These are phyloP conservation scores for Primulina huaijiensis DNA, from an alignment of 257 asterid species.

Conservation along the genomic window DNA sequence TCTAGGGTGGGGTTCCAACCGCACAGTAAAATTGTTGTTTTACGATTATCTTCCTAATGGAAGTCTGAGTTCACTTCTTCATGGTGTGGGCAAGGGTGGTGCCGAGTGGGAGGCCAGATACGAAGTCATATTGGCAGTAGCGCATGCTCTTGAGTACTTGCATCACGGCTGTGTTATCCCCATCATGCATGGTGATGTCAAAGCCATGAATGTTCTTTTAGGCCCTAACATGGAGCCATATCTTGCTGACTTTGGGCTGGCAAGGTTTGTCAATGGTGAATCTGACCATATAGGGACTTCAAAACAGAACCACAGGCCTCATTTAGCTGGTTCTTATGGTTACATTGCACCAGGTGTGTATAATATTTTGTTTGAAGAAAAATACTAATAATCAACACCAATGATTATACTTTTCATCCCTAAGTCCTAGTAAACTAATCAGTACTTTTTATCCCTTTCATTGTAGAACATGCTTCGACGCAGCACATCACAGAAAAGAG, in stretches of 20 bases:
- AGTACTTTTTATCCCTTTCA: neutral
- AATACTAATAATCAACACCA: too few relatives aligned
- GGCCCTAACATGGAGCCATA: conserved; percentile 79
- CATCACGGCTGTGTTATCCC: conserved; percentile 96
- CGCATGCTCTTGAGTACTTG: conserved; percentile 82
- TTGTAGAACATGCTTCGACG: conserved; percentile 78
- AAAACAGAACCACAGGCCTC: conserved; percentile 66
- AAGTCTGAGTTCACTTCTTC: conserved; percentile 91
- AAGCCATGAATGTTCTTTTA: conserved; percentile 93
- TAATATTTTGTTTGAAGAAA: neutral
- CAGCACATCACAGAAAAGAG: conserved; percentile 77
- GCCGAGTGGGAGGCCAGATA: conserved; percentile 88
- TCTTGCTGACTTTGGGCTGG: conserved; percentile 91
- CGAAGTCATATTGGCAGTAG: conserved; percentile 66
- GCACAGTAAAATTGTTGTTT: conserved; percentile 65
- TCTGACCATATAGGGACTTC: conserved; percentile 27
- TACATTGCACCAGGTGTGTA: conserved; percentile 95
- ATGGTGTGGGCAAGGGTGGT: conserved; percentile 79
- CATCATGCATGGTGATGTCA: conserved; percentile 93
- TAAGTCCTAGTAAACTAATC: too few relatives aligned
- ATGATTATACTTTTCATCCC: too few relatives aligned
- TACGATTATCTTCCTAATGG: conserved; percentile 93
- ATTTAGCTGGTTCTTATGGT: conserved; percentile 90
- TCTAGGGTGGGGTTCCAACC: conserved; percentile 91
- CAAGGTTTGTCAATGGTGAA: conserved; percentile 49